Evolutionary conservation across 1,139 yeast genomes (phyloP).

Genomic region (Scheffersomyces illinoinensis): DNA sequence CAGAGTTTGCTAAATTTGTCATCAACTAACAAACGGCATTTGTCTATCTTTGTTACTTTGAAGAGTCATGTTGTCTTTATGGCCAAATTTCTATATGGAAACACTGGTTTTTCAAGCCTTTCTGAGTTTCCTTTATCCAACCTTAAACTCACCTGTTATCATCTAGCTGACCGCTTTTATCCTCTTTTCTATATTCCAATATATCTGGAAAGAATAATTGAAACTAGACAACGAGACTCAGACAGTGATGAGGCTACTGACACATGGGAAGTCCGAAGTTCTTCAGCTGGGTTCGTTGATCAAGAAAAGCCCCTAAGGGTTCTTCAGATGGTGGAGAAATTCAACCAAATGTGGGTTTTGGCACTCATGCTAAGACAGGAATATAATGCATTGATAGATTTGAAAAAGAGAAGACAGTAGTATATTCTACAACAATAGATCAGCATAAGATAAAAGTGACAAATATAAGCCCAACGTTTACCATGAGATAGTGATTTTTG

Average conservation of each 20-base stretch:
- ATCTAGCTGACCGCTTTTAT: slow-evolving; percentile 20
- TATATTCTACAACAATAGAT: background rate
- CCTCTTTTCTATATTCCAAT: slow-evolving; percentile 20
- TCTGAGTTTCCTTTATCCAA: slow-evolving; percentile 22
- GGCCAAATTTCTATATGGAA: slow-evolving; percentile 9
- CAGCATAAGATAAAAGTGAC: background rate
- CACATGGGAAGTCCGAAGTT: background rate
- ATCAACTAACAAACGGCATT: slow-evolving; percentile 4
- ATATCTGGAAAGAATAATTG: background rate
- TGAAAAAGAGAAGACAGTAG: background rate
- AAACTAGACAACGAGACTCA: slow-evolving; percentile 2
- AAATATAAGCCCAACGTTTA: background rate
- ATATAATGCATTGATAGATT: background rate
- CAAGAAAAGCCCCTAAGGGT: slow-evolving; percentile 7
- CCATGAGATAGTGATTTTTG: background rate
- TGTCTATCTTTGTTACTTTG: slow-evolving; percentile 10
- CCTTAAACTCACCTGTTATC: slow-evolving; percentile 18
- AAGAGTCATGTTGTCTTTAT: slow-evolving; percentile 8
- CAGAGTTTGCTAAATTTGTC: slow-evolving; percentile 14
- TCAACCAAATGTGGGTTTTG: slow-evolving; percentile 27
- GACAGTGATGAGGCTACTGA: slow-evolving; percentile 5
- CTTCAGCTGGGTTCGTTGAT: background rate
- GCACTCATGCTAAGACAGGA: slow-evolving; percentile 20
- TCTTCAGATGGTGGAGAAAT: slow-evolving; percentile 13
- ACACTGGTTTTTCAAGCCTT: slow-evolving; percentile 7